Base-by-base conservation (phyloP, 805 yeast species). In the Cephaloascus albidus region DNA sequence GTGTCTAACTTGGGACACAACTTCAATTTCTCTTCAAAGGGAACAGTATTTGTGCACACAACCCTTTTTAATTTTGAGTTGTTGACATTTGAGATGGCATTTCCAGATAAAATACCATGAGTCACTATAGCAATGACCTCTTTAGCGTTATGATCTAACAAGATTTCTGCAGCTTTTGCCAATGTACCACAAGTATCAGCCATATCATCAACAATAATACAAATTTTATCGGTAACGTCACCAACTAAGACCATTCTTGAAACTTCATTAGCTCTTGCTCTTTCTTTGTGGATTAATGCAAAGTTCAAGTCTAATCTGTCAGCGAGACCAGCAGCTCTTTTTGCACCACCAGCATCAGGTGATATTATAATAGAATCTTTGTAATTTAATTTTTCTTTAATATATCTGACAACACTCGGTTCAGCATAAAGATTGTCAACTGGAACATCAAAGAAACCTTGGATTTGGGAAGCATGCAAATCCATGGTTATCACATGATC, bases 311-410 rank as follows among this genome's bases (percentile, higher is more conserved):
- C 97, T 47, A 93, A 69, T 51, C 84, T 78, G 54, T 90, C 97
- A 12, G 97, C 97, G 38, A 90, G 67, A 4, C 89, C 80, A 2
- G 97, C 97, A 20, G 89, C 98, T 48, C 98, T 76, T 61, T 90
- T 90, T 40, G 97, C 97, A 43, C 98, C 98, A 51, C 98, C 98
- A 3, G 98, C 98, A 65, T 90, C 98, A 3, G 94, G 94, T 1
- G 93, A 85, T 15, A 85, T 77, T 40, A 85, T 76, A 39, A 84
- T 83, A n/a, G 85, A 75, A 36, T 82, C 73, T 33, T 74, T 60
- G 46, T 63, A 70, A 48, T 72, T 71, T 38, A 77, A 64, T 40
- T 73, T 69, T 47, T 81, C 89, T 43, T 70, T 73, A 37, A 85
- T 83, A 53, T 83, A 84, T 52, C 84, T 69, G 33, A 85, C 79